Evolutionary conservation across 1,139 yeast genomes (phyloP).

Genomic region (Lodderomyces pseudojiufengensis): DNA sequence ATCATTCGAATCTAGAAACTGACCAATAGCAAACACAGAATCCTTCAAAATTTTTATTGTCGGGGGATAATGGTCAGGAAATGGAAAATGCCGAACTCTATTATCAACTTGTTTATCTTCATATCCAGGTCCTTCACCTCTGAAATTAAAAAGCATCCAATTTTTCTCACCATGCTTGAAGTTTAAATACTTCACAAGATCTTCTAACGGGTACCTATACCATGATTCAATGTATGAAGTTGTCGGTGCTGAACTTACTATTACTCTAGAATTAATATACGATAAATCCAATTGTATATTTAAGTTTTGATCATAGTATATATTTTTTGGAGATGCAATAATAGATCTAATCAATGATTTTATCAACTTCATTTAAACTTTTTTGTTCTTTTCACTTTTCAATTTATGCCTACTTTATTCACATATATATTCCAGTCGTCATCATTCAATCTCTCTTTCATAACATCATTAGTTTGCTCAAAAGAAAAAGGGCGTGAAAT

Average conservation of each 20-base stretch:
- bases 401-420: too few species aligned
- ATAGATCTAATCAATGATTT: conserved; percentile 16
- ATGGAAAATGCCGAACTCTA: conserved; percentile 43
- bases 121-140: conserved; percentile 58
- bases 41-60: conserved; percentile 49
- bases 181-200: conserved; percentile 49
- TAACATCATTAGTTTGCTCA: too few species aligned
- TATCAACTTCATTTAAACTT: conserved; percentile 9
- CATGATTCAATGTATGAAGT: conserved; percentile 37
- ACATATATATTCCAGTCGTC: too few species aligned
- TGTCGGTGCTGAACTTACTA: conserved; percentile 76
- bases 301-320: conserved; percentile 16
- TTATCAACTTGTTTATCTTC: conserved; percentile 33
- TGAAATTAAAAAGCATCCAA: conserved; percentile 76
- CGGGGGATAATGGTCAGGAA: conserved; percentile 80
- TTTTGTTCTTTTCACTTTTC: too few species aligned
- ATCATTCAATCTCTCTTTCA: too few species aligned
- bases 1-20: conserved; percentile 28
- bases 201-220: conserved; percentile 54
- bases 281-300: conserved; percentile 53
- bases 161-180: conserved; percentile 40
- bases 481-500: too few species aligned
- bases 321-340: conserved; percentile 24
- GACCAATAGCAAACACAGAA: conserved; percentile 44
- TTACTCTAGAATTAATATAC: conserved; percentile 55